Evolutionary conservation across 2,329 filamentous ascomycete genomes (phyloP).

Genomic region (Ophiognomonia clavigignenti-juglandacearum): DNA sequence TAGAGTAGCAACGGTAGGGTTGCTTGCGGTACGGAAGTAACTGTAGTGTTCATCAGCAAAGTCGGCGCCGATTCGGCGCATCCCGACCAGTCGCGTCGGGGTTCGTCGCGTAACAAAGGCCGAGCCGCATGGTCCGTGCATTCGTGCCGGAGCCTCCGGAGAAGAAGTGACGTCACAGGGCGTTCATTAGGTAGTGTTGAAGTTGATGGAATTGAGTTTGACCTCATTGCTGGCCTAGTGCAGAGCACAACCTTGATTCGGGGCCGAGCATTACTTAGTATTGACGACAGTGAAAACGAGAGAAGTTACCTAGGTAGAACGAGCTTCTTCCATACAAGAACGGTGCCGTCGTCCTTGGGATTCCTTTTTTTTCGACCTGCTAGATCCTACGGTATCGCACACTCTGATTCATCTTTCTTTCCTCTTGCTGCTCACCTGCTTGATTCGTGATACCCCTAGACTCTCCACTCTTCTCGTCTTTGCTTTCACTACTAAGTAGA

Average conservation of each 20-base stretch:
- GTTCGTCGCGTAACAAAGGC: neutral
- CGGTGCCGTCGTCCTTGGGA: no score
- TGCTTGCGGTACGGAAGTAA: no score
- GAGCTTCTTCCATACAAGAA: no score
- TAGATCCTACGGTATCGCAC: neutral
- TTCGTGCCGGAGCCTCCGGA: neutral
- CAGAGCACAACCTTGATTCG: no score
- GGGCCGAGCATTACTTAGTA: no score
- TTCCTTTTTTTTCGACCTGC: neutral
- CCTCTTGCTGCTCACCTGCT: neutral
- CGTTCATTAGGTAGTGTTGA: neutral
- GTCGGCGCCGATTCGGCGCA: no score
- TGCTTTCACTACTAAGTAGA: neutral
- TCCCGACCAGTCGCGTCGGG: no score
- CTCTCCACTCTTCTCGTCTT: neutral
- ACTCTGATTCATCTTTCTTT: neutral
- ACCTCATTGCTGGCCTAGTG: no score
- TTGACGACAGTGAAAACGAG: no score
- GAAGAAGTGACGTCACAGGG: neutral
- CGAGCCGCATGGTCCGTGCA: constrained; percentile 1
- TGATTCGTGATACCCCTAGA: neutral
- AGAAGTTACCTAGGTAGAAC: no score
- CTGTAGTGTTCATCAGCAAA: no score
- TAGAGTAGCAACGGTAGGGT: no score
- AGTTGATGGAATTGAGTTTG: neutral